phyloP scores from a whole-genome alignment of 2,329 filamentous ascomycete species.

The Pseudocercospora macadamiae region DNA sequence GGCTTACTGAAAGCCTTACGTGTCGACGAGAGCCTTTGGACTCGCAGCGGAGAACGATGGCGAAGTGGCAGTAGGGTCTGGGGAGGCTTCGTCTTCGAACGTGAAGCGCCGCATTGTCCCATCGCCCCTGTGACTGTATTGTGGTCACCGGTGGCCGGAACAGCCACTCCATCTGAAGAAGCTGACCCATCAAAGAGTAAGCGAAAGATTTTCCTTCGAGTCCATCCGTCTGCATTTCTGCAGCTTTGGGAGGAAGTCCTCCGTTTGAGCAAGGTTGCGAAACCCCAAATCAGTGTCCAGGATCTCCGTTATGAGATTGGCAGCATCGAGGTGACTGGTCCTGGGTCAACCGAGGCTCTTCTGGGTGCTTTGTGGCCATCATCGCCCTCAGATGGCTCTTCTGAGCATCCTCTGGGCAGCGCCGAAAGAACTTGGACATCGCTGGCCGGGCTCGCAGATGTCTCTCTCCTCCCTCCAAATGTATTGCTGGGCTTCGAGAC shows the following conservation, averaged over 20 bases:
- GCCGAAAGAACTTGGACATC: slow-evolving; percentile 51
- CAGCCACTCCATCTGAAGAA: slow-evolving; percentile 27
- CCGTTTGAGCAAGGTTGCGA: slow-evolving; percentile 61
- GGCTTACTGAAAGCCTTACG: slow-evolving; percentile 69
- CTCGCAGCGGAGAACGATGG: slow-evolving; percentile 70
- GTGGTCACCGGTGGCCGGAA: slow-evolving; percentile 63
- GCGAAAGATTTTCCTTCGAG: slow-evolving; percentile 67
- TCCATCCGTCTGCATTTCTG: slow-evolving; percentile 81
- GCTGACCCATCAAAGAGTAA: slow-evolving; percentile 43
- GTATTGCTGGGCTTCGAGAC: slow-evolving; percentile 72
- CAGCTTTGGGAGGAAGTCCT: slow-evolving; percentile 68
- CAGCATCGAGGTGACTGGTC: slow-evolving; percentile 70
- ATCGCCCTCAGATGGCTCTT: slow-evolving; percentile 7
- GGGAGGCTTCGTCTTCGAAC: slow-evolving; percentile 62
- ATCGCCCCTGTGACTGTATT: slow-evolving; percentile 75
- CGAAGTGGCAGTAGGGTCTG: slow-evolving; percentile 62
- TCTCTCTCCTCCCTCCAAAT: slow-evolving; percentile 69
- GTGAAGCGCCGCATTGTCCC: slow-evolving; percentile 54
- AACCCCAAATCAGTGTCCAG: slow-evolving; percentile 65
- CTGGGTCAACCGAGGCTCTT: slow-evolving; percentile 78
- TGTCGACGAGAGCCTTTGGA: slow-evolving; percentile 60
- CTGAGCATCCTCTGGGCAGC: slow-evolving; percentile 46
- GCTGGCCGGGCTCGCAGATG: slow-evolving; percentile 65
- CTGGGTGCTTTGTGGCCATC: slow-evolving; percentile 65
- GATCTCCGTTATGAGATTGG: slow-evolving; percentile 74